phyloP scores from a whole-genome alignment of 805 yeast species.

The Metschnikowia continentalis region DNA sequence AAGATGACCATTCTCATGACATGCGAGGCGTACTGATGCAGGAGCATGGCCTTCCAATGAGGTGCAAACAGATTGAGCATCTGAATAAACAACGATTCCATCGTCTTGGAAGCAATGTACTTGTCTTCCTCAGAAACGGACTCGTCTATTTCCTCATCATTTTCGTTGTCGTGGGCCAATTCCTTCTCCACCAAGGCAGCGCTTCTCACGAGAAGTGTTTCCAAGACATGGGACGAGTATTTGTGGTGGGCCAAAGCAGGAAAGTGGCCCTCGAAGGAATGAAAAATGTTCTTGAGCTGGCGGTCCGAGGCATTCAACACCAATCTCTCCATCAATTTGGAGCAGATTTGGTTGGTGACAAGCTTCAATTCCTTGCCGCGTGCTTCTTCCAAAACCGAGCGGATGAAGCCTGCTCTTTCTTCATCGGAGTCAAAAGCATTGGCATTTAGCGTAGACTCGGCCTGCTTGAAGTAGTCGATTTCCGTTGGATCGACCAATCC shows the following conservation, averaged over 20 bases:
- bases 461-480: constrained; percentile 86
- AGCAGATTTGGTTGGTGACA: constrained; percentile 91
- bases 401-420: constrained; percentile 67
- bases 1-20: constrained; percentile 70
- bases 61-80: constrained; percentile 68
- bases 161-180: constrained; percentile 34
- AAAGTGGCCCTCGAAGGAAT: constrained; percentile 68
- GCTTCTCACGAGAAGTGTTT: constrained; percentile 70
- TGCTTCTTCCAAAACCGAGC: constrained; percentile 79
- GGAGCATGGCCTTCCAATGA: constrained; percentile 52
- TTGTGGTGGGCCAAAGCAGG: constrained; percentile 78
- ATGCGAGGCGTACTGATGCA: constrained; percentile 85
- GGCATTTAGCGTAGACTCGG: constrained; percentile 79
- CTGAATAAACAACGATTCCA: constrained; percentile 62
- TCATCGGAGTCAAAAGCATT: constrained; percentile 73
- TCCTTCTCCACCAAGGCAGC: constrained; percentile 78
- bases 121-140: constrained; percentile 24
- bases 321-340: constrained; percentile 85
- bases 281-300: constrained; percentile 63
- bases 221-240: constrained; percentile 90
- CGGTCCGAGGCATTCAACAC: constrained; percentile 60
- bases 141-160: constrained; percentile 31
- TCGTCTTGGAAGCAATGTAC: constrained; percentile 41
- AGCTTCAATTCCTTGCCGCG: constrained; percentile 86
- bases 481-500: constrained; percentile 85